Percentiles rank a stretch among this genome's conserved stretches.
phyloP scores from a whole-genome alignment of 1,139 yeast genomes.

The Suhomyces chickasaworum region DNA sequence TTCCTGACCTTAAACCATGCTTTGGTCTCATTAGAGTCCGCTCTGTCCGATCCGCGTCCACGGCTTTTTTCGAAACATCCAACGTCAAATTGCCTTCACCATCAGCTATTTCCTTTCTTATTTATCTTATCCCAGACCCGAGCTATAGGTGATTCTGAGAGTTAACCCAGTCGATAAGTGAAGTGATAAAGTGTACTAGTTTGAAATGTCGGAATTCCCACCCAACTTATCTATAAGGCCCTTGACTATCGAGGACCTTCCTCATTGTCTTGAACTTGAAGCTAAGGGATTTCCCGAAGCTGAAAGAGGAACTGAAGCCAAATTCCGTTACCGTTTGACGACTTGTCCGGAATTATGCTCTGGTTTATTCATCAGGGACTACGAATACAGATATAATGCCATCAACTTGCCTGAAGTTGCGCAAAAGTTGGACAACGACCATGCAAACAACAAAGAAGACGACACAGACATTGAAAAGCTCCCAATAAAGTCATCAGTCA shows the following conservation, averaged over 20 bases:
- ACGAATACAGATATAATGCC: constrained; percentile 46
- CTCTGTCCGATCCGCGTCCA: constrained; percentile 1
- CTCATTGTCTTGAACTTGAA: constrained; percentile 64
- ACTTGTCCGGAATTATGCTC: constrained; percentile 89
- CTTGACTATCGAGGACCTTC: constrained; percentile 66
- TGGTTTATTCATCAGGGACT: constrained; percentile 80
- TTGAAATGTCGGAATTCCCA: constrained; percentile 37
- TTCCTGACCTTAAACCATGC: too few relatives aligned
- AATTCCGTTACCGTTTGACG: constrained; percentile 66
- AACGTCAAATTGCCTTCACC: constrained; percentile 4
- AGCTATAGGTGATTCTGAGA: not conserved
- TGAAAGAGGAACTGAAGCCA: constrained; percentile 68
- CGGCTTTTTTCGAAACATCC: constrained; percentile 4
- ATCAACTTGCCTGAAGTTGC: constrained; percentile 50
- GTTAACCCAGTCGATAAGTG: not conserved
- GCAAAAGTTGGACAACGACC: constrained; percentile 32
- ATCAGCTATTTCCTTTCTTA: not conserved
- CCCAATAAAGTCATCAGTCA: constrained; percentile 55
- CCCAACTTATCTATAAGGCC: constrained; percentile 82
- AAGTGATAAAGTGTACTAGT: not conserved
- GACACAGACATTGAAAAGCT: constrained; percentile 39
- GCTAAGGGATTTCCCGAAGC: constrained; percentile 64
- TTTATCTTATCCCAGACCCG: not conserved
- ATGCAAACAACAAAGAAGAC: constrained; percentile 26
- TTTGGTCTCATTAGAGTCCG: not conserved